Evolutionary conservation across 371 early-diverging fungal genomes (phyloP).

Genomic region (Mortierella sp.): DNA sequence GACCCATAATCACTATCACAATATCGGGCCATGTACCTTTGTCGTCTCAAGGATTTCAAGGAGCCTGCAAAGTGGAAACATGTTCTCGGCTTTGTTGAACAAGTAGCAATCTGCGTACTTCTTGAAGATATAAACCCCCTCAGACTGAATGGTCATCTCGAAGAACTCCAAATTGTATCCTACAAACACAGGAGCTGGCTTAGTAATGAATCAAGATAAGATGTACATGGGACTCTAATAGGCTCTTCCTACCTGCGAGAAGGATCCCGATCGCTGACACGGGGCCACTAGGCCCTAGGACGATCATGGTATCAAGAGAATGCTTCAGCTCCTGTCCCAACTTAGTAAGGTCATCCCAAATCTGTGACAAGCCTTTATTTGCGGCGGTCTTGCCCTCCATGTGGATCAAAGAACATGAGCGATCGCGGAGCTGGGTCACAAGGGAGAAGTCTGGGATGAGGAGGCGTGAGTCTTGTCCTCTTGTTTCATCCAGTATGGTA

Average conservation of each 20-base stretch:
- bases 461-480: constrained; percentile 21
- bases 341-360: constrained; percentile 24
- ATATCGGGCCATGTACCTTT: constrained; percentile 1
- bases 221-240: constrained; percentile 13
- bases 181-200: constrained; percentile 19
- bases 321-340: constrained; percentile 22
- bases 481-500: constrained; percentile 24
- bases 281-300: constrained; percentile 13
- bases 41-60: constrained; percentile 1
- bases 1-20: not conserved
- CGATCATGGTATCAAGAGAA: constrained; percentile 18
- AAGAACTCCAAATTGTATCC: constrained; percentile 24
- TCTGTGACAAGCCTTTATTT: constrained; percentile 14
- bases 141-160: constrained; percentile 20
- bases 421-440: constrained; percentile 18
- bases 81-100: constrained; percentile 20
- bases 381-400: constrained; percentile 17
- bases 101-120: constrained; percentile 26
- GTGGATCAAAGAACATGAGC: constrained; percentile 11
- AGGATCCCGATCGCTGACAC: constrained; percentile 20
- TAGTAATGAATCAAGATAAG: constrained; percentile 20
- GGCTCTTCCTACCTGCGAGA: constrained; percentile 14
- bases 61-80: constrained; percentile 17
- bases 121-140: constrained; percentile 18
- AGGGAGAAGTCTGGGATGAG: constrained; percentile 18